A percentile compares a stretch with the other conserved stretches of the same genome.
phyloP scores from a whole-genome alignment of 352 stramenopile genomes.

The Phytophthora macrochlamydospora region DNA sequence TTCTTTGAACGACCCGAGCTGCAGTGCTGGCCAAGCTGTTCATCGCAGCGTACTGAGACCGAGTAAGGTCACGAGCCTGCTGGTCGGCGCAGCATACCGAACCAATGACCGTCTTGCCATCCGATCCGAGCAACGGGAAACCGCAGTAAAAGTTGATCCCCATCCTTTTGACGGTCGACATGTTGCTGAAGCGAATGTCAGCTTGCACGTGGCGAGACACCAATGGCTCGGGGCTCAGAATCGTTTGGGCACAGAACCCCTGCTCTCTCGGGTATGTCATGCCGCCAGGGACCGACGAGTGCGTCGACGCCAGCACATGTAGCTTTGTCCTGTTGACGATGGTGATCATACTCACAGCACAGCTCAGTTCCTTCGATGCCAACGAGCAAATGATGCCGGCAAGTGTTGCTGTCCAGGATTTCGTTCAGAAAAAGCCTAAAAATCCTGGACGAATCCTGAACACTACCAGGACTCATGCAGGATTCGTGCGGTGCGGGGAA shows the following conservation, averaged over 20 bases:
- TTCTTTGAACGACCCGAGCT: constrained; percentile 45
- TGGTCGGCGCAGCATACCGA: constrained; percentile 65
- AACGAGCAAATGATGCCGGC: constrained; percentile 76
- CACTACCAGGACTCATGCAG: no score
- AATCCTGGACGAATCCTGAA: no score
- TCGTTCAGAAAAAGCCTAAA: no score
- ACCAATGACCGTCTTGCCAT: constrained; percentile 63
- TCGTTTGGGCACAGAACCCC: constrained; percentile 67
- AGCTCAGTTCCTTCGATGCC: constrained; percentile 57
- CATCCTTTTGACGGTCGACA: constrained; percentile 43
- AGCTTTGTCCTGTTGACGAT: constrained; percentile 58
- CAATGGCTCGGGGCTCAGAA: constrained; percentile 63
- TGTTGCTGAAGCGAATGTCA: constrained; percentile 70
- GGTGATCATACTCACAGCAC: constrained; percentile 62
- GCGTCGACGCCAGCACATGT: constrained; percentile 50
- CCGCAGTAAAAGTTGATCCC: constrained; percentile 78
- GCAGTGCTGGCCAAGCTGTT: constrained; percentile 57
- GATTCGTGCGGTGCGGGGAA: no score
- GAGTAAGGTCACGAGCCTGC: constrained; percentile 51
- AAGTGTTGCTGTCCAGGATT: no score
- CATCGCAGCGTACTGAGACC: constrained; percentile 63
- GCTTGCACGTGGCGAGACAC: constrained; percentile 65
- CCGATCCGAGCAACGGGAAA: constrained; percentile 55
- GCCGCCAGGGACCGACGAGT: constrained; percentile 26
- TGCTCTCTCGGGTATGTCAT: constrained; percentile 56